Base-by-base conservation (phyloP, 257 asterid species). In the Ophiorrhiza pumila region DNA sequence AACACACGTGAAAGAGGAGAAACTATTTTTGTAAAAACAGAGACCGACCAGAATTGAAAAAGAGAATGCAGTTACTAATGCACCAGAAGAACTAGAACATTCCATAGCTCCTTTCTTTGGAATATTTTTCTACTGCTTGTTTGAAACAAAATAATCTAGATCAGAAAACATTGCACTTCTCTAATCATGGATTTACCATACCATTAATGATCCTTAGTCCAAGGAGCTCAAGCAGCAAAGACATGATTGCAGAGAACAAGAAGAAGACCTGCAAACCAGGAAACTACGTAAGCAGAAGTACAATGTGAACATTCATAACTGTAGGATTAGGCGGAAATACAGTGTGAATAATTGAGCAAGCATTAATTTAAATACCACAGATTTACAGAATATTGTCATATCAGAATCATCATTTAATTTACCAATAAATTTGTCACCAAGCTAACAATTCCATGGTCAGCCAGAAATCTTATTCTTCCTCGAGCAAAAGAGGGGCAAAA, bases 171-270 rank as follows among this genome's bases (percentile, higher is more conserved):
- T 23, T n/a, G 18, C 43, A 31, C 22, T 39, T 27, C 18, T 34
- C 5, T 17, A 65, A 63, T 6, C 32, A 59, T 70, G 56, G 29
- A 65, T 45, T 61, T 29, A 49, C n/a, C 87, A 69, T 80, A 95
- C 99, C 99, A 89, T 87, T 89, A 66, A 90, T 84, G 46, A 95
- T 78, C 80, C 86, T 76, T 22, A 80, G 85, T 22, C 86, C 87
- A 75, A 90, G 77, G 80, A 85, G 80, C 85, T 92, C 90, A 57
- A 95, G 89, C 64, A 88, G 76, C 63, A 88, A 65, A 55, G 99
- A 89, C 72, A 72, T 66, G 5, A 77, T 67, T 64, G 87, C 67
- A 49, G 99, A 92, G 84, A 92, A 95, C 84, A 90, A 71, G 85
- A 89, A 78, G 84, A 95, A 95, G 60, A 95, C 90, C 99, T 95